Evolutionary conservation across 805 yeast species (phyloP), one percentile per base, ranked within the genome.

Genomic region (Ogataea thermomethanolica): DNA sequence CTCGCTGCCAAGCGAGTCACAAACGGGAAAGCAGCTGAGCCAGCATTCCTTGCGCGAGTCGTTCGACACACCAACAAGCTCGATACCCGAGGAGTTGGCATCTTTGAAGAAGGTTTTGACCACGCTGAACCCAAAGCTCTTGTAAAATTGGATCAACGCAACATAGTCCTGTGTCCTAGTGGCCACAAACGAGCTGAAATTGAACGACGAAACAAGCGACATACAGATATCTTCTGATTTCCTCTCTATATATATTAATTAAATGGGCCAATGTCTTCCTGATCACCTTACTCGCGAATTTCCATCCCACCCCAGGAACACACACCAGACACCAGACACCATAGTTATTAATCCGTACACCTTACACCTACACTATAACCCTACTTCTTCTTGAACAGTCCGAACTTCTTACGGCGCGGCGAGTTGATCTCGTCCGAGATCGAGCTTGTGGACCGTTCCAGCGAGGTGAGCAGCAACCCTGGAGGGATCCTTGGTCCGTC

Each of bases 41-140:
- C 95, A 84, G 22, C 76, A 61, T 61, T 84, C 95, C 47, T 70
- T 74, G 35, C 81, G 54, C 1, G 90, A 82, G 48, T 82, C 87
- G 41, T 67, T 69, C 7, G 87, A 74, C 33, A 84, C 66, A 4
- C 90, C 90, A 33, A 66, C 59, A 11, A 68, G 58, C 50, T 46
- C 64, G 46, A 46, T 35, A 10, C 45, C 62, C 29, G 49, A 59
- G 43, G 45, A 61, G 40, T 65, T 61, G 45, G 69, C 66, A 57
- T 66, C 74, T 47, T 81, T 80, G 45, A 79, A 69, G 59, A 70
- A 84, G 51, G 70, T 78, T 55, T 81, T 78, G 33, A 78, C 69
- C 27, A 78, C 66, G 25, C 71, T 64, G 56, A 83, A 83, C 17
- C 90, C 90, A 41, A 84, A 65, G 21, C 62, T 49, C 49, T 62